phyloP scores from a whole-genome alignment of 768 basidiomycete species.

The Coprinellus micaceus region DNA sequence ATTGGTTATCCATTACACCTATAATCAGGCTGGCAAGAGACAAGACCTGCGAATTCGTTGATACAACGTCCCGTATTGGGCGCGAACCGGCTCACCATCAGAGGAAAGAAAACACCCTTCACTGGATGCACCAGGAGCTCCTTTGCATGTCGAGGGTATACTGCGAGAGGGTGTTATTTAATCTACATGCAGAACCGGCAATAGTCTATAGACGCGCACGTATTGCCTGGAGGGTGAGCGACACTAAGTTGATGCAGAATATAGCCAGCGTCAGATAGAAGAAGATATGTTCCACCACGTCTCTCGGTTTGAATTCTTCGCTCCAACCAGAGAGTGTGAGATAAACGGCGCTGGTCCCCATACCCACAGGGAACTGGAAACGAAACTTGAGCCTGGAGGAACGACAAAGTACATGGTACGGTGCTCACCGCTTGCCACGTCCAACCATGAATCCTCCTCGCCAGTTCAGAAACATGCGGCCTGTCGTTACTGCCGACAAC shows the following conservation, averaged over 20 bases:
- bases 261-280: constrained; percentile 44
- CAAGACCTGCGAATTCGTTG: constrained; percentile 29
- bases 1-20: constrained; percentile 43
- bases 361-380: constrained; percentile 44
- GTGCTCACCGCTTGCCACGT: constrained; percentile 48
- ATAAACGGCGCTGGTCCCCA: constrained; percentile 49
- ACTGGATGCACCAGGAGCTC: constrained; percentile 42
- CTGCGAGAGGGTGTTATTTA: constrained; percentile 18
- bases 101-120: constrained; percentile 41
- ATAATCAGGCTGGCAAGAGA: constrained; percentile 49
- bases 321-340: constrained; percentile 42
- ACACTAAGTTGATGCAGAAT: constrained; percentile 39
- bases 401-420: neutral
- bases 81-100: constrained; percentile 17
- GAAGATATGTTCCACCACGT: constrained; percentile 38
- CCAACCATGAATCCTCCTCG: constrained; percentile 47
- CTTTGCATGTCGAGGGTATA: constrained; percentile 41
- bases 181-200: neutral
- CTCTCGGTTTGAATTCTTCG: constrained; percentile 28
- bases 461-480: constrained; percentile 16
- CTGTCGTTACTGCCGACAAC: neutral
- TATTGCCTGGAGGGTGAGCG: no score
- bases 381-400: neutral
- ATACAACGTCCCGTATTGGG: neutral
- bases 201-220: no score